Conservation (phyloP, 768 basidiomycete genomes). For the Hirschioporus abietinus region DNA sequence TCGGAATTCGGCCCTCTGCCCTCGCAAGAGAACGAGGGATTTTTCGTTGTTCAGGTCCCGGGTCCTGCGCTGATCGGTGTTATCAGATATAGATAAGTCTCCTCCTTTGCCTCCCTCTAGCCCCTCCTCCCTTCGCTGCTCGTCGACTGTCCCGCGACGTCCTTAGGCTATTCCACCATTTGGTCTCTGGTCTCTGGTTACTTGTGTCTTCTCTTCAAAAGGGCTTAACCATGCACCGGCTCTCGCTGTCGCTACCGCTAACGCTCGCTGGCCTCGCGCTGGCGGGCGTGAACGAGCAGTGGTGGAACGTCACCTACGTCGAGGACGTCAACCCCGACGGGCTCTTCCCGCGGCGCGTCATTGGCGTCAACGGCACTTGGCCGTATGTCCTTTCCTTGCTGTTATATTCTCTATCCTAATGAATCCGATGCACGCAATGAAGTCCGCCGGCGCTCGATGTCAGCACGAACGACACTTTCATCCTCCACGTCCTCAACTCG, state of each 20-base stretch:
- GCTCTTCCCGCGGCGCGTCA: slow-evolving; percentile 64
- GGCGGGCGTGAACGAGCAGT: slow-evolving; percentile 66
- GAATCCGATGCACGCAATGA: too few relatives aligned
- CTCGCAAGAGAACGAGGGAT: too few relatives aligned
- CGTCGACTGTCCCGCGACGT: not conserved
- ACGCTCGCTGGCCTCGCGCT: slow-evolving; percentile 34
- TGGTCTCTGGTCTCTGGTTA: not conserved
- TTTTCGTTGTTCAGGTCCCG: not conserved
- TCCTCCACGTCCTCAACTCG: slow-evolving; percentile 74
- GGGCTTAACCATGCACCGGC: not conserved
- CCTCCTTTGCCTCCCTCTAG: slow-evolving; percentile 12
- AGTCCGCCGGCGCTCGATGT: slow-evolving; percentile 79
- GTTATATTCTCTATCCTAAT: not conserved
- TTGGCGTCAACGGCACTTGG: slow-evolving; percentile 92
- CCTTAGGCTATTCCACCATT: not conserved
- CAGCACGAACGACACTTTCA: slow-evolving; percentile 60
- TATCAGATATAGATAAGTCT: slow-evolving; percentile 11
- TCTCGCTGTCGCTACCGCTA: not conserved
- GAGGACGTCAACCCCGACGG: slow-evolving; percentile 80
- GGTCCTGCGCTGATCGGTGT: slow-evolving; percentile 3
- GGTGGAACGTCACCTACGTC: slow-evolving; percentile 93
- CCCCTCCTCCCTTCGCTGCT: slow-evolving; percentile 3
- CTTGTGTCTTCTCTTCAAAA: not conserved
- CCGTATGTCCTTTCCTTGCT: slow-evolving; percentile 51
- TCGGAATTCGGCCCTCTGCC: not conserved